Conservation (phyloP, 108 stramenopile species). For the Nitzschia sp. region DNA sequence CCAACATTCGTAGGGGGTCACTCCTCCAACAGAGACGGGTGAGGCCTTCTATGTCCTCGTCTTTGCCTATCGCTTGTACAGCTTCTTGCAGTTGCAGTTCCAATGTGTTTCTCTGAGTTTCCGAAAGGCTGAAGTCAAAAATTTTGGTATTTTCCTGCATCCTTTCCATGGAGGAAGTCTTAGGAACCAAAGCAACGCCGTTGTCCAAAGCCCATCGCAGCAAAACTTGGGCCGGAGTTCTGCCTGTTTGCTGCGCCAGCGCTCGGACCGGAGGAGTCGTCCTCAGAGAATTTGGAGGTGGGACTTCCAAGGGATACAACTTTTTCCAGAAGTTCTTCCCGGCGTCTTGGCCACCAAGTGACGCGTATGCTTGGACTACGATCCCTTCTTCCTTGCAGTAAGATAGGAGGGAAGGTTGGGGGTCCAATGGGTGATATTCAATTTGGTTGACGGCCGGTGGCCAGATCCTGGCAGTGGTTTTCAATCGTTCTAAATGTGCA, state of each 20-base stretch:
- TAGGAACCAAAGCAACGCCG: conserved; percentile 61
- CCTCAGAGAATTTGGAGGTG: no score
- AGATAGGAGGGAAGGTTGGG: conserved; percentile 61
- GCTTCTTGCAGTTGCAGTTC: conserved; percentile 12
- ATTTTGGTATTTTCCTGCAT: conserved; percentile 59
- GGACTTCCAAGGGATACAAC: conserved; percentile 27
- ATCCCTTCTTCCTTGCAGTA: conserved; percentile 75
- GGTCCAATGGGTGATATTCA: conserved; percentile 78
- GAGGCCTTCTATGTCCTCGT: conserved; percentile 27
- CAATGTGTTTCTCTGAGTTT: conserved; percentile 32
- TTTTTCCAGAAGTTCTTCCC: conserved; percentile 50
- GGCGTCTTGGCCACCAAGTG: conserved; percentile 79
- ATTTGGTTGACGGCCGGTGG: conserved; percentile 86
- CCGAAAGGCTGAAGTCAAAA: conserved; percentile 44
- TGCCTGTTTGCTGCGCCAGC: conserved; percentile 40
- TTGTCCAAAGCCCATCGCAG: conserved; percentile 66
- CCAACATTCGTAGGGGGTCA: conserved; percentile 60
- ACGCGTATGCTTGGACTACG: conserved; percentile 69
- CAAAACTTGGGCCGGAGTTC: conserved; percentile 67
- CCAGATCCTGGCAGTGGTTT: conserved; percentile 57
- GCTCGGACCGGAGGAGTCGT: conserved; percentile 35
- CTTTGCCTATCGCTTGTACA: conserved; percentile 14
- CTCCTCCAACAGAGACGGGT: conserved; percentile 69
- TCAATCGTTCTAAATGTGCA: conserved; percentile 45
- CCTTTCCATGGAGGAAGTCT: conserved; percentile 39